These are phyloP conservation scores for Pharus latifolius DNA, from an alignment of 176 grass and related monocot species.

Conservation along the genomic window DNA sequence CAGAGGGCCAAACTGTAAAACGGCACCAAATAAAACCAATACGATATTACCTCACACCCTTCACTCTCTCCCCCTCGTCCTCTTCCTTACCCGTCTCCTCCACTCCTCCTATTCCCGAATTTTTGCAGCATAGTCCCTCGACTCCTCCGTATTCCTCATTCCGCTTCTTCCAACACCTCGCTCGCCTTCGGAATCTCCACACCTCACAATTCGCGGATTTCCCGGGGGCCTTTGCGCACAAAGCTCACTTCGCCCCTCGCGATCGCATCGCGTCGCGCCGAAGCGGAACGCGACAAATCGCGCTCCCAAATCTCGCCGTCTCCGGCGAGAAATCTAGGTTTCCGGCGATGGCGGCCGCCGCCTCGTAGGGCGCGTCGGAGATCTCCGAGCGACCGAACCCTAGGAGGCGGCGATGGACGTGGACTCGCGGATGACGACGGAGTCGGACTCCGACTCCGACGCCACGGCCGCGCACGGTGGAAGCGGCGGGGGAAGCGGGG, in stretches of 20 bases:
- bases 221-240: slow-evolving; percentile 12
- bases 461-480: slow-evolving; percentile 14
- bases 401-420: slow-evolving; percentile 53
- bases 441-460: slow-evolving; percentile 69
- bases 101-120: slow-evolving; percentile 9
- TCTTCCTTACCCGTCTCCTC: slow-evolving; percentile 4
- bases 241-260: neutral
- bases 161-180: neutral
- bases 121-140: slow-evolving; percentile 10
- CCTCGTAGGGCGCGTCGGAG: slow-evolving; percentile 22
- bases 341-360: slow-evolving; percentile 4
- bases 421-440: slow-evolving; percentile 63
- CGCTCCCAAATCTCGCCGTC: neutral
- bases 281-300: slow-evolving; percentile 5
- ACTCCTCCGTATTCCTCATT: slow-evolving; percentile 7
- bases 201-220: slow-evolving; percentile 14
- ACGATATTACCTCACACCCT: neutral
- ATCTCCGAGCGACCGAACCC: slow-evolving; percentile 30
- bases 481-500: neutral
- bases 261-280: slow-evolving; percentile 20
- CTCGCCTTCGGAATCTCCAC: slow-evolving; percentile 15
- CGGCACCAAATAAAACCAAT: neutral
- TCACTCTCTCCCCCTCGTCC: neutral
- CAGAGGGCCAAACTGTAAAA: neutral
- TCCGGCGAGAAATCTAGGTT: neutral